These are phyloP conservation scores for Luffa acutangula DNA, from an alignment of 306 rosid genomes.

Conservation along the genomic window DNA sequence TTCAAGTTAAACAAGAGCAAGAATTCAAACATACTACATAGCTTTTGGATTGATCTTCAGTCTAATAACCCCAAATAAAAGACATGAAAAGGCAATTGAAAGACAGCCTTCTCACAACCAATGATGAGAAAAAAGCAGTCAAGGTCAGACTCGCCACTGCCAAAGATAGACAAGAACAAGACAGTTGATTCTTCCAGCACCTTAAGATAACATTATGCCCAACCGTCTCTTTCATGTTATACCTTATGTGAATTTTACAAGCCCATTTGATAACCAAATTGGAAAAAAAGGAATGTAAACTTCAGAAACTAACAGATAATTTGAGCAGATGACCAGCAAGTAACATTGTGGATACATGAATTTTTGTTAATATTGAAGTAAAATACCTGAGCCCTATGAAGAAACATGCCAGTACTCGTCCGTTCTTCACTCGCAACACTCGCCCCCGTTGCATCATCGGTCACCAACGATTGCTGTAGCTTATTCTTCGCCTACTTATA, in stretches of 20 bases:
- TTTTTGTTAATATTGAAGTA: background rate
- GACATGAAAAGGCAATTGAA: background rate
- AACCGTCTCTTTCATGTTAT: background rate
- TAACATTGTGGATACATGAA: background rate
- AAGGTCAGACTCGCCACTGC: background rate
- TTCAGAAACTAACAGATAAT: background rate
- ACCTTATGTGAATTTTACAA: background rate
- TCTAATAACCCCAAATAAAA: background rate
- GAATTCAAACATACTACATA: background rate
- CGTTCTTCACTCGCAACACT: constrained; percentile 68
- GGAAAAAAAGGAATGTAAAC: background rate
- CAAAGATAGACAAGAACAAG: background rate
- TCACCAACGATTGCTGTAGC: constrained; percentile 86
- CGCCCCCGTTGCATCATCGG: constrained; percentile 76
- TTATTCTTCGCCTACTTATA: constrained; percentile 57
- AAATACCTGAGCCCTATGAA: constrained; percentile 56
- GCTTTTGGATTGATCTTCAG: background rate
- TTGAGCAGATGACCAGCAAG: background rate
- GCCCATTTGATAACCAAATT: background rate
- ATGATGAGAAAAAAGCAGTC: background rate
- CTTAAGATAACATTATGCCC: background rate
- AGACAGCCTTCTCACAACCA: background rate
- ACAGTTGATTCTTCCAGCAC: background rate
- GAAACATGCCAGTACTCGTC: constrained; percentile 96
- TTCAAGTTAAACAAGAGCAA: background rate